Percentiles rank a stretch among this genome's conserved stretches.
These are phyloP conservation scores for Tolypocladium amazonense DNA, from an alignment of 2,329 filamentous ascomycete species.

Conservation along the genomic window DNA sequence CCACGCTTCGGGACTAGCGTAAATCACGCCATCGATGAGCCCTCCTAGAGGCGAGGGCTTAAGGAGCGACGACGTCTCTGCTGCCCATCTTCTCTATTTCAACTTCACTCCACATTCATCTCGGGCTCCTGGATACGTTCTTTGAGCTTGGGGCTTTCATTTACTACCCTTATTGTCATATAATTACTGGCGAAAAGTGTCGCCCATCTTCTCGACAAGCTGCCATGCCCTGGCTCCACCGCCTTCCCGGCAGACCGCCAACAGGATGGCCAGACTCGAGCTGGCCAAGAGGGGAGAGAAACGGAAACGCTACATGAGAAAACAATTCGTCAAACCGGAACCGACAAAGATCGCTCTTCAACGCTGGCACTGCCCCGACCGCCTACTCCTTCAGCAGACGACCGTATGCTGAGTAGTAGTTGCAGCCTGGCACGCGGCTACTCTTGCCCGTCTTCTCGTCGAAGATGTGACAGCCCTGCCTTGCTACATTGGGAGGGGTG, in stretches of 20 bases:
- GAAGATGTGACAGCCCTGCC: conserved; percentile 72
- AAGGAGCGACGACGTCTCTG: conserved; percentile 9
- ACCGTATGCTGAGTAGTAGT: conserved; percentile 59
- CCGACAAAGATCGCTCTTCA: neutral
- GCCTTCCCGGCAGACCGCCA: neutral
- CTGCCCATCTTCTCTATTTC: conserved; percentile 5
- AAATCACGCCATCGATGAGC: conserved; percentile 21
- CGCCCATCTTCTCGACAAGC: neutral
- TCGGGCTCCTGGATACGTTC: neutral
- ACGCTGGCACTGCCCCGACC: neutral
- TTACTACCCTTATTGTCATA: conserved; percentile 8
- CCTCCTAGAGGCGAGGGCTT: conserved; percentile 8
- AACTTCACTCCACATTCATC: conserved; percentile 9
- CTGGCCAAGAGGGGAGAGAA: neutral
- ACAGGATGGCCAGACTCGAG: neutral
- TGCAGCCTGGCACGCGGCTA: conserved; percentile 58
- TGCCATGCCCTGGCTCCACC: conserved; percentile 1
- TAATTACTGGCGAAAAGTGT: conserved; percentile 2
- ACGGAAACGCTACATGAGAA: conserved; percentile 3
- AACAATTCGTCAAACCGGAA: conserved; percentile 1
- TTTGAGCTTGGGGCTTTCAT: conserved; percentile 8
- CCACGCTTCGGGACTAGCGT: conserved; percentile 12
- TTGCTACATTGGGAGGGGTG: conserved; percentile 81
- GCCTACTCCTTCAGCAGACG: conserved; percentile 30
- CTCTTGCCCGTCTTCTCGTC: conserved; percentile 64